These are phyloP conservation scores for Hypoxylon cercidicola DNA, from an alignment of 495 filamentous ascomycete species.

Conservation along the genomic window DNA sequence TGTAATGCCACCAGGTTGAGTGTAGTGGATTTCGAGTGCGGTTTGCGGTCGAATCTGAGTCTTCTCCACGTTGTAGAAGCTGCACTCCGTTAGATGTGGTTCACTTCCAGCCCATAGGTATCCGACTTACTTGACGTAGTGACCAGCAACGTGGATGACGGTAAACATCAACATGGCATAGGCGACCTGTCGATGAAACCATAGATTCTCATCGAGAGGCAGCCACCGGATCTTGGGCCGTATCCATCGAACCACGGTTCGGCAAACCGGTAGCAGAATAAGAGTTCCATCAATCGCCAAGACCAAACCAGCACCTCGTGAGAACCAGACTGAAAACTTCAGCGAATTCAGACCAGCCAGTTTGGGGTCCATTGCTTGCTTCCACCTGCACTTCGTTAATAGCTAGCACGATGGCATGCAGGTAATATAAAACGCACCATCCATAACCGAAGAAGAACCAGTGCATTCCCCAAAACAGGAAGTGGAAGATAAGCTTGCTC, in stretches of 20 bases:
- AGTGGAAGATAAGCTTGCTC: constrained; percentile 80
- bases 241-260: constrained; percentile 83
- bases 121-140: constrained; percentile 92
- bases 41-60: constrained; percentile 80
- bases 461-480: constrained; percentile 87
- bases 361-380: constrained; percentile 72
- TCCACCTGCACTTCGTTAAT: constrained; percentile 68
- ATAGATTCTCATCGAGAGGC: constrained; percentile 92
- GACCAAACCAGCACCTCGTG: constrained; percentile 87
- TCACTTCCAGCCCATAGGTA: background rate
- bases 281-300: constrained; percentile 85
- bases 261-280: constrained; percentile 93
- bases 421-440: constrained; percentile 71
- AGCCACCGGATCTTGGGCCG: constrained; percentile 89
- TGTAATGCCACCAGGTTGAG: constrained; percentile 88
- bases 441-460: constrained; percentile 83
- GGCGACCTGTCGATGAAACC: constrained; percentile 96
- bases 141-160: constrained; percentile 76
- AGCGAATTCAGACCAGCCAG: constrained; percentile 84
- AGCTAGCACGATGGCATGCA: background rate
- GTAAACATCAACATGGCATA: constrained; percentile 88
- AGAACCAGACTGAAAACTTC: constrained; percentile 92
- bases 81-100: constrained; percentile 53
- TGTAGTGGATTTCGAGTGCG: constrained; percentile 94
- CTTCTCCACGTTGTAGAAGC: constrained; percentile 95